Evolutionary conservation across 169 alveolate genomes (phyloP).

Genomic region (Plasmodium fragile): DNA sequence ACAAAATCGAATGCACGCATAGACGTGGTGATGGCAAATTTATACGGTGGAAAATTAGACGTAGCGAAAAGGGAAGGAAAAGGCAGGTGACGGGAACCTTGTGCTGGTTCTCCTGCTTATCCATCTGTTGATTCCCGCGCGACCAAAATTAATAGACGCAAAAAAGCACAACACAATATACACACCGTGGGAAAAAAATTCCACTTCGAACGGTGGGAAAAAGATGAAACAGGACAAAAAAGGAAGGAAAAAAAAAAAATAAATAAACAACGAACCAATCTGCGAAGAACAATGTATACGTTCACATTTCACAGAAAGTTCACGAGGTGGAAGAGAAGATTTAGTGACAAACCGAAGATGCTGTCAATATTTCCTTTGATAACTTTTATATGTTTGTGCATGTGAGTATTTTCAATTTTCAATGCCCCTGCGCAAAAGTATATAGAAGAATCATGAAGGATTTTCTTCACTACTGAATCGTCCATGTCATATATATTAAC

Average conservation of each 20-base stretch:
- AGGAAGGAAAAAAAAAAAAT: neutral
- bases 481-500: constrained; percentile 27
- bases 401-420: constrained; percentile 47
- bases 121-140: neutral
- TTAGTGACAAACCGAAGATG: constrained; percentile 62
- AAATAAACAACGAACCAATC: neutral
- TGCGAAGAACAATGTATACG: neutral
- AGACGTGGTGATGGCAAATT: neutral
- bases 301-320: constrained; percentile 6
- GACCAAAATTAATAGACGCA: neutral
- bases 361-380: constrained; percentile 68
- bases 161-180: neutral
- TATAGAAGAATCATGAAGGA: constrained; percentile 24
- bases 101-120: neutral
- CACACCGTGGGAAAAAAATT: neutral
- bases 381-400: constrained; percentile 37
- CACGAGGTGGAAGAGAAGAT: constrained; percentile 48
- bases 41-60: neutral
- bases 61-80: neutral
- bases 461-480: constrained; percentile 21
- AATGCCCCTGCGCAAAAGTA: constrained; percentile 74
- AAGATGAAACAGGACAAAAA: neutral
- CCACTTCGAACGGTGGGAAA: neutral
- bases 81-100: neutral
- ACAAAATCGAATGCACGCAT: neutral